Evolutionary conservation across 495 filamentous ascomycete species (phyloP).

Genomic region (Terfezia boudieri): DNA sequence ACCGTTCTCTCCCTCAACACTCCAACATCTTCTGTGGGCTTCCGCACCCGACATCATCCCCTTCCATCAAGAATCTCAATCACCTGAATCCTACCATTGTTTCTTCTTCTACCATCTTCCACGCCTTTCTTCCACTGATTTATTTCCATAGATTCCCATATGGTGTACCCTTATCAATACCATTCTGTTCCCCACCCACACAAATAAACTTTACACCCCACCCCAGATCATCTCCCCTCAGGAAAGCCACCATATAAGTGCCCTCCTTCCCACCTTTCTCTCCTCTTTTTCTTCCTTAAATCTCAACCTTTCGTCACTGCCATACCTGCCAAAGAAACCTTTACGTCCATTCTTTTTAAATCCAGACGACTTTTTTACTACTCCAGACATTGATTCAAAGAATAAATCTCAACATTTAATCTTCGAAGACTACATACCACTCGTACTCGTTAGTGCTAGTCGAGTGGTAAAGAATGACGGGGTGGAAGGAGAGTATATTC

Average conservation of each 20-base stretch:
- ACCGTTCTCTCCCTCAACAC: no score
- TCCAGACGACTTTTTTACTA: neutral
- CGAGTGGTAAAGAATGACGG: constrained; percentile 41
- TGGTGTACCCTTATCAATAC: constrained; percentile 76
- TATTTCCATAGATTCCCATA: constrained; percentile 30
- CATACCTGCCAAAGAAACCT: neutral
- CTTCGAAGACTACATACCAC: constrained; percentile 39
- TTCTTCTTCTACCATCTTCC: neutral
- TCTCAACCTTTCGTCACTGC: constrained; percentile 18
- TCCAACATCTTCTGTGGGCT: no score
- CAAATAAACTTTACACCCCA: constrained; percentile 38
- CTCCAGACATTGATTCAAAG: neutral
- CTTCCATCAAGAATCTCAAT: no score
- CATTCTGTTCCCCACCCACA: constrained; percentile 17
- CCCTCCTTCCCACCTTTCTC: constrained; percentile 43
- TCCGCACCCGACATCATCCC: no score
- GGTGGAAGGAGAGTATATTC: constrained; percentile 60
- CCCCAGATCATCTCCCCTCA: constrained; percentile 42
- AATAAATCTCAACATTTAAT: constrained; percentile 26
- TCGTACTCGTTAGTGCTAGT: constrained; percentile 67
- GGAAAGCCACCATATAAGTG: constrained; percentile 60
- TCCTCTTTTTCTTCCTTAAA: constrained; percentile 29
- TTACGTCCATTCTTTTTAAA: neutral
- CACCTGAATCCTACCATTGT: neutral
- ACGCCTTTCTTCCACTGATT: neutral